Conservation (phyloP, 176 grass and related monocot species). For the Juncus inflexus region DNA sequence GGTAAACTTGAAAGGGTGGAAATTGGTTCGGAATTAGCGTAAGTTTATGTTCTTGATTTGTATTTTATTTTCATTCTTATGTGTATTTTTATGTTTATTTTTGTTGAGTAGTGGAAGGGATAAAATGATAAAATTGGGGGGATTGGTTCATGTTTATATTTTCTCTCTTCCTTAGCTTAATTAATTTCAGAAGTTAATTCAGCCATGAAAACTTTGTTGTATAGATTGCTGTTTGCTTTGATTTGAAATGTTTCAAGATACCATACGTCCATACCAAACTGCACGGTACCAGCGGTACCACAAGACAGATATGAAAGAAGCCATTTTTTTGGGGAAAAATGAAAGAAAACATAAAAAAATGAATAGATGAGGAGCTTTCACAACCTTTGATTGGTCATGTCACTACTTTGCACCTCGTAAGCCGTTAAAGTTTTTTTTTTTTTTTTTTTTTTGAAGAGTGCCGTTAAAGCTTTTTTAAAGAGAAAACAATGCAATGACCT, state of each 20-base stretch:
- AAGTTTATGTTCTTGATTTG: slow-evolving; percentile 27
- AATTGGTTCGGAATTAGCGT: background rate
- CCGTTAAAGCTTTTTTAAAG: slow-evolving; percentile 17
- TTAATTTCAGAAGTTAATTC: too few relatives aligned
- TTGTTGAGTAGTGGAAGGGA: slow-evolving; percentile 40
- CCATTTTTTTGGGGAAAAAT: background rate
- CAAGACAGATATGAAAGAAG: too few relatives aligned
- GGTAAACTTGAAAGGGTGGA: slow-evolving; percentile 1
- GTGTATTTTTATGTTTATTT: slow-evolving; percentile 2
- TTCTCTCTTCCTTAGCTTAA: too few relatives aligned
- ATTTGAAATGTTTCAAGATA: too few relatives aligned
- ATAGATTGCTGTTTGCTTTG: too few relatives aligned
- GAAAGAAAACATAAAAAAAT: slow-evolving; percentile 6
- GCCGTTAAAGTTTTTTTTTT: slow-evolving; percentile 16
- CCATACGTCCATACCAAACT: too few relatives aligned
- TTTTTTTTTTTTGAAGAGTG: too few relatives aligned
- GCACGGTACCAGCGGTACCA: too few relatives aligned
- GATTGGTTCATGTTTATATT: slow-evolving; percentile 19
- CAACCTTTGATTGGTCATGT: slow-evolving; percentile 26
- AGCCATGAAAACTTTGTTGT: too few relatives aligned
- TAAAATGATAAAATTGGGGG: slow-evolving; percentile 33
- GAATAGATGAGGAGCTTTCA: slow-evolving; percentile 11
- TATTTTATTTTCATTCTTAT: slow-evolving; percentile 29
- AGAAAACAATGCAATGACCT: slow-evolving; percentile 11
- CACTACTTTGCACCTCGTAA: slow-evolving; percentile 27